Percentiles rank a stretch among this genome's conserved stretches.
phyloP scores from a whole-genome alignment of 176 grass and related monocot species.

The Bonia amplexicaulis region DNA sequence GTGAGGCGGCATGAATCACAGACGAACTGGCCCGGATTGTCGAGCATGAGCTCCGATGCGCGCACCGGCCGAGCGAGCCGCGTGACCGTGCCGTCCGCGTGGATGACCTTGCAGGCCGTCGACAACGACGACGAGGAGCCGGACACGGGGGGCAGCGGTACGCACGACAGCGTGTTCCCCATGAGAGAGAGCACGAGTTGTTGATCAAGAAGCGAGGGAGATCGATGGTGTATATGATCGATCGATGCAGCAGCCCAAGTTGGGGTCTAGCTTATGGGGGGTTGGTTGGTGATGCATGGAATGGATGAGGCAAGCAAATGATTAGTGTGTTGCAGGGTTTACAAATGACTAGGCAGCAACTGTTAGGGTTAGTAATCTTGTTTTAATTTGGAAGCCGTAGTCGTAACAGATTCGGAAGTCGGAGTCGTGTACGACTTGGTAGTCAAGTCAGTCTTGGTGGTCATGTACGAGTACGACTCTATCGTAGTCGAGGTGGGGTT shows the following conservation, averaged over 20 bases:
- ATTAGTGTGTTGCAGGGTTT: constrained; percentile 26
- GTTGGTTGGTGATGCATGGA: constrained; percentile 44
- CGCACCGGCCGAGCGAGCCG: constrained; percentile 36
- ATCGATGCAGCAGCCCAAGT: not conserved
- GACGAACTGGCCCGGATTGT: constrained; percentile 74
- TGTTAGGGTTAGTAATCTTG: too few relatives aligned
- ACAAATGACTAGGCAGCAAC: not conserved
- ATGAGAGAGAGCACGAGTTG: not conserved
- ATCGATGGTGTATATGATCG: not conserved
- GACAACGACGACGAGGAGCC: not conserved
- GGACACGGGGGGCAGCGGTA: not conserved
- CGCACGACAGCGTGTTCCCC: constrained; percentile 60
- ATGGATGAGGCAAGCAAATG: constrained; percentile 48
- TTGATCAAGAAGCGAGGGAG: not conserved
- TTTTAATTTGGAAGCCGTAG: too few relatives aligned
- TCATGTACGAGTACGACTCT: too few relatives aligned
- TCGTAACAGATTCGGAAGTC: too few relatives aligned
- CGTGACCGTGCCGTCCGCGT: constrained; percentile 44
- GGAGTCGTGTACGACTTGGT: too few relatives aligned
- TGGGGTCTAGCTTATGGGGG: not conserved
- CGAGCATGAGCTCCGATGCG: constrained; percentile 56
- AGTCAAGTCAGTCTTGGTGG: too few relatives aligned
- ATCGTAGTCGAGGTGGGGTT: too few relatives aligned
- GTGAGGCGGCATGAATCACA: constrained; percentile 52
- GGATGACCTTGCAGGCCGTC: constrained; percentile 52